Conservation (phyloP, 371 early-diverging fungal species). For the Mortierella sp. region DNA sequence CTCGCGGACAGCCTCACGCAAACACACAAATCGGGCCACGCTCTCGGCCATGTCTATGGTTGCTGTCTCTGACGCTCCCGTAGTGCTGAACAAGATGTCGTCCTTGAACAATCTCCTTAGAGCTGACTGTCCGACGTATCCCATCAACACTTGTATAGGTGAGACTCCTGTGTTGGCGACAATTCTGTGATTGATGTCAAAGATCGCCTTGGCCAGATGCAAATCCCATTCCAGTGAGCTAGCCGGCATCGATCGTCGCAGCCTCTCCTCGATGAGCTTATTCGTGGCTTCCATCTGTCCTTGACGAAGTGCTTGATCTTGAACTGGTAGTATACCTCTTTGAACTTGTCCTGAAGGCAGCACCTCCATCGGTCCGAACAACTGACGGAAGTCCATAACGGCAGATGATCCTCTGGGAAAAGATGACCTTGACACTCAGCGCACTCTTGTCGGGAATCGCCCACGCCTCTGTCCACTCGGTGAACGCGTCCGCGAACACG, state of each 20-base stretch:
- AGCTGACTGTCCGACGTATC: slow-evolving; percentile 12
- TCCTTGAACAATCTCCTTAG: not conserved
- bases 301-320: slow-evolving; percentile 4
- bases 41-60: not conserved
- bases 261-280: slow-evolving; percentile 8
- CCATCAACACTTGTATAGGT: slow-evolving; percentile 5
- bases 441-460: not conserved
- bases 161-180: slow-evolving; percentile 5
- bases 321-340: not conserved
- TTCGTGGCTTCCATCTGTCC: slow-evolving; percentile 12
- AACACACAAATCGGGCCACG: slow-evolving; percentile 5
- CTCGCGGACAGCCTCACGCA: slow-evolving; percentile 3
- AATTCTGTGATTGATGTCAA: slow-evolving; percentile 6
- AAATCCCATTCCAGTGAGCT: slow-evolving; percentile 1
- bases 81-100: slow-evolving; percentile 1
- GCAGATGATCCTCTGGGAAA: slow-evolving; percentile 1
- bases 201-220: slow-evolving; percentile 7
- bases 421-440: not conserved
- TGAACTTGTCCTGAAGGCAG: slow-evolving; percentile 5
- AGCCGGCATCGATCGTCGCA: not conserved
- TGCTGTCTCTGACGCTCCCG: not conserved
- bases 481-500: slow-evolving; percentile 3
- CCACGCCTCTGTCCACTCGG: slow-evolving; percentile 5
- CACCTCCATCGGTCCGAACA: slow-evolving; percentile 3
- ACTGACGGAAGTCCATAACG: slow-evolving; percentile 1